Conservation (phyloP, 1,284 basidiomycete genomes). For the Vanrija sp. region DNA sequence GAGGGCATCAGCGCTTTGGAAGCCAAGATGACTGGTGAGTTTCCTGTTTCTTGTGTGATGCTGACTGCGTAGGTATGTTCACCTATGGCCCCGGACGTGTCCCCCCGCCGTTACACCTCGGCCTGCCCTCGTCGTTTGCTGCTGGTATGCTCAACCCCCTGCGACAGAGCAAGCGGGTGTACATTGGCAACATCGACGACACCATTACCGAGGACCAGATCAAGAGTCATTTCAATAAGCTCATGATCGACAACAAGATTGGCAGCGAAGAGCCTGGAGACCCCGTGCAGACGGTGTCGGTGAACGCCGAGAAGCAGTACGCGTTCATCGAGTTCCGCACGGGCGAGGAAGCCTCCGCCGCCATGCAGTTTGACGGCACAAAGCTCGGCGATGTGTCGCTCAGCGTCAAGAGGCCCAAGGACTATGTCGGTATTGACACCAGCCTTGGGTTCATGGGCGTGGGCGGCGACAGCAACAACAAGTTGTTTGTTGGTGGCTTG, state of each 20-base stretch:
- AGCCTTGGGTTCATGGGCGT: constrained; percentile 89
- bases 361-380: constrained; percentile 94
- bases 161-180: constrained; percentile 87
- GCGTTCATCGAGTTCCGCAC: constrained; percentile 98
- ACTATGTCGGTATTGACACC: constrained; percentile 63
- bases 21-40: constrained; percentile 89
- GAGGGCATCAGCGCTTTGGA: constrained; percentile 91
- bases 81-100: constrained; percentile 44
- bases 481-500: constrained; percentile 94
- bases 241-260: constrained; percentile 88
- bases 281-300: constrained; percentile 84
- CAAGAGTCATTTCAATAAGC: constrained; percentile 86
- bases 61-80: constrained; percentile 38
- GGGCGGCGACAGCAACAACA: constrained; percentile 94
- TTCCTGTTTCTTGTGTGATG: neutral
- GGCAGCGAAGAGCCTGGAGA: constrained; percentile 76
- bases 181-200: constrained; percentile 90
- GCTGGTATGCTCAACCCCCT: constrained; percentile 72
- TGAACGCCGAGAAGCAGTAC: constrained; percentile 97
- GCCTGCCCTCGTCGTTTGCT: constrained; percentile 28
- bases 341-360: constrained; percentile 90
- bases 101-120: constrained; percentile 42
- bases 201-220: constrained; percentile 87
- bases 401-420: constrained; percentile 94
- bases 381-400: constrained; percentile 88